These are phyloP conservation scores for Globisporangium camurandrum DNA, from an alignment of 352 stramenopile genomes.

Conservation along the genomic window DNA sequence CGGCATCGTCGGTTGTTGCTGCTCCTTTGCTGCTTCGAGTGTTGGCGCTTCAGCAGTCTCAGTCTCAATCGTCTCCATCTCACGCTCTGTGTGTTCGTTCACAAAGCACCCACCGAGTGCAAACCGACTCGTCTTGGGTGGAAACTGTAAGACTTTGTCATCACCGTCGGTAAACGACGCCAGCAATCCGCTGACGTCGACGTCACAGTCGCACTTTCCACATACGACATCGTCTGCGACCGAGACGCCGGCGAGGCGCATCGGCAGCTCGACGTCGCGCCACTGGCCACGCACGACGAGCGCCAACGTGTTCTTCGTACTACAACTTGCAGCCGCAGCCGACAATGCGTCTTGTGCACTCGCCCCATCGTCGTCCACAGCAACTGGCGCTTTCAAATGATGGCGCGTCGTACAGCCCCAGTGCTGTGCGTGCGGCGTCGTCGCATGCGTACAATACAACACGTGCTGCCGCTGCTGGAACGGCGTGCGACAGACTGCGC, in stretches of 20 bases:
- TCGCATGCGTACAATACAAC: constrained; percentile 54
- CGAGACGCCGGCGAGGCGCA: constrained; percentile 34
- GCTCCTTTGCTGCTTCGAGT: too few species aligned
- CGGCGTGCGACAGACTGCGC: constrained; percentile 56
- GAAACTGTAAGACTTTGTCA: constrained; percentile 42
- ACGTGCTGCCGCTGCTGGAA: constrained; percentile 72
- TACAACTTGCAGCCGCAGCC: constrained; percentile 9
- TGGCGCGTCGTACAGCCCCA: constrained; percentile 74
- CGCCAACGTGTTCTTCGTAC: constrained; percentile 45
- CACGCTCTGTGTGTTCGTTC: constrained; percentile 31
- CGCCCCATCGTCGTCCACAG: too few species aligned
- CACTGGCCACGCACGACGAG: constrained; percentile 48
- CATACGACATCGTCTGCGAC: constrained; percentile 58
- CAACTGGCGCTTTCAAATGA: too few species aligned
- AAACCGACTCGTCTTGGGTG: constrained; percentile 53
- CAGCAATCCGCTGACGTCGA: constrained; percentile 51
- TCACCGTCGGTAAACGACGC: constrained; percentile 40
- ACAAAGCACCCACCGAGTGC: constrained; percentile 53
- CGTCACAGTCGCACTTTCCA: constrained; percentile 33
- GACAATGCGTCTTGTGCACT: too few species aligned
- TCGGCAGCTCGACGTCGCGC: constrained; percentile 50
- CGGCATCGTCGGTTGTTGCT: not conserved
- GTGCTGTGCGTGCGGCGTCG: constrained; percentile 50
- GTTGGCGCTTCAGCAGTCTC: too few species aligned
- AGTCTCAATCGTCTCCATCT: too few species aligned